These are phyloP conservation scores for Fomitopsis palustris DNA, from an alignment of 1,284 basidiomycete genomes.

Conservation along the genomic window DNA sequence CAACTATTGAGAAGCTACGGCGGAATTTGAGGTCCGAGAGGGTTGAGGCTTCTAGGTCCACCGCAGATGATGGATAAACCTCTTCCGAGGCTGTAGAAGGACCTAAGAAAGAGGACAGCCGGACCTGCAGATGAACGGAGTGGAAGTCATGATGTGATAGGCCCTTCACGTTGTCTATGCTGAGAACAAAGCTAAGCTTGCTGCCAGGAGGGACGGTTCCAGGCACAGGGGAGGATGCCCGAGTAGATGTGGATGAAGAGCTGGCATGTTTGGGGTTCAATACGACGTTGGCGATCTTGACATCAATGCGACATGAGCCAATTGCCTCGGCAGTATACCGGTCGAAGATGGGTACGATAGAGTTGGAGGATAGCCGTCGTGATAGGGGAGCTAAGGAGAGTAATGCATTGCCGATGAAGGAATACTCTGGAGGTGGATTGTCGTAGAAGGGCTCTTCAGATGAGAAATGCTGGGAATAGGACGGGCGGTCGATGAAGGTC, in stretches of 20 bases:
- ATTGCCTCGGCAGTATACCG: conserved; percentile 92
- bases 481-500: conserved; percentile 89
- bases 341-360: conserved; percentile 84
- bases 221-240: conserved; percentile 66
- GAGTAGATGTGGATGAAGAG: conserved; percentile 60
- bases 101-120: conserved; percentile 80
- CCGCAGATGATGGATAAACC: conserved; percentile 69
- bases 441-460: conserved; percentile 93
- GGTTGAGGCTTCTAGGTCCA: conserved; percentile 73
- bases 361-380: conserved; percentile 72
- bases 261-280: conserved; percentile 56
- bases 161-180: conserved; percentile 84
- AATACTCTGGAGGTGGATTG: conserved; percentile 79
- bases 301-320: conserved; percentile 83
- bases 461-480: conserved; percentile 91
- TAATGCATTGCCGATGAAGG: conserved; percentile 86
- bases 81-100: conserved; percentile 71
- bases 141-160: conserved; percentile 85
- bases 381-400: conserved; percentile 82
- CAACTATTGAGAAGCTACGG: conserved; percentile 75
- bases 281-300: conserved; percentile 75
- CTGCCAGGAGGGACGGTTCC: conserved; percentile 64
- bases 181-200: conserved; percentile 80
- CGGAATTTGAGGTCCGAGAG: conserved; percentile 79
- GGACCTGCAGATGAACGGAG: conserved; percentile 79